Percentiles rank a stretch among this genome's conserved stretches.
These are phyloP conservation scores for Backusella morwellensis DNA, from an alignment of 192 early-diverging fungal species.

Conservation along the genomic window DNA sequence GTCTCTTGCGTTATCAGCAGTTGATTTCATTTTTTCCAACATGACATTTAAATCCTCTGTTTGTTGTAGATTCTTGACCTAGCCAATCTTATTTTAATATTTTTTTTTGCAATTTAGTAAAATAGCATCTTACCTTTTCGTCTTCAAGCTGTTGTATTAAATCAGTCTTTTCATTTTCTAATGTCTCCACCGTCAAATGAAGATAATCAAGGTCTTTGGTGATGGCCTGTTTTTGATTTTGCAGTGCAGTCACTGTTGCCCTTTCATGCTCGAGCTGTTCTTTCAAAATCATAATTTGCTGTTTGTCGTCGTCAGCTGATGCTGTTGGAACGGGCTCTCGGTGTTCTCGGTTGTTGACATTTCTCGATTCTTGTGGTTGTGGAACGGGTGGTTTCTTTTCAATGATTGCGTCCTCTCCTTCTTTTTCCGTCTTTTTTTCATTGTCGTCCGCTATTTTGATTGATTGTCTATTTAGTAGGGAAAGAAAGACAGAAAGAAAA, in stretches of 20 bases:
- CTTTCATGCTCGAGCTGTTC: conserved; percentile 13
- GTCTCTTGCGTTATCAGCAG: conserved; percentile 29
- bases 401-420: not conserved
- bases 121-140: conserved; percentile 16
- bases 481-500: not conserved
- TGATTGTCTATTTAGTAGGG: not conserved
- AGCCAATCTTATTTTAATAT: no score
- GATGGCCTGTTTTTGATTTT: conserved; percentile 36
- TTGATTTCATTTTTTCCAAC: conserved; percentile 32
- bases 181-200: conserved; percentile 31
- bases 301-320: conserved; percentile 2
- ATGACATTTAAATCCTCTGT: conserved; percentile 27
- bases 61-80: conserved; percentile 16
- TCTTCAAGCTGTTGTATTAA: conserved; percentile 23
- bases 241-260: conserved; percentile 15
- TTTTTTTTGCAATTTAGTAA: no score
- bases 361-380: not conserved
- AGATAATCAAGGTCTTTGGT: conserved; percentile 34
- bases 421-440: not conserved
- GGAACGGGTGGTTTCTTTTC: not conserved
- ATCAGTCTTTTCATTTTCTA: conserved; percentile 20
- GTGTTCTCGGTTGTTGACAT: not conserved
- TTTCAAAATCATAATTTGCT: not conserved
- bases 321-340: not conserved
- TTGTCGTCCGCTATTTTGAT: not conserved